A percentile compares a stretch with the other conserved stretches of the same genome.
Evolutionary conservation across 352 stramenopile genomes (phyloP).

Genomic region (Pythium myriotylum): DNA sequence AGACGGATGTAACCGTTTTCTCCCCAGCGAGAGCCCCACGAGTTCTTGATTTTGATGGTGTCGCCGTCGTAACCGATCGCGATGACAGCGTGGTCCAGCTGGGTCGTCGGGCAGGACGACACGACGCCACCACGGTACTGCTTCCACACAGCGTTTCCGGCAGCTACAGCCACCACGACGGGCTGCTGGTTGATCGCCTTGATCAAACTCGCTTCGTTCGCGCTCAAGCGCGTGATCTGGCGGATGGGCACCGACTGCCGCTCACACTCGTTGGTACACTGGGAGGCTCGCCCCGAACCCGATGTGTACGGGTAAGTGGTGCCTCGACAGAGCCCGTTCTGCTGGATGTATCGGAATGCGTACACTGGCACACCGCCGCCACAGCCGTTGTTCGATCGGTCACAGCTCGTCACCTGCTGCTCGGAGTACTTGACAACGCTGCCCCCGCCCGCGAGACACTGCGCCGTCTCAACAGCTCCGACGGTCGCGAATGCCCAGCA

Average conservation of each 20-base stretch:
- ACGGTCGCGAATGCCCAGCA: conserved; percentile 51
- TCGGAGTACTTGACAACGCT: conserved; percentile 27
- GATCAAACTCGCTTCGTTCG: conserved; percentile 77
- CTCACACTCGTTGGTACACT: conserved; percentile 25
- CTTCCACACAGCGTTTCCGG: conserved; percentile 93
- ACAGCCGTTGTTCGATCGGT: conserved; percentile 21
- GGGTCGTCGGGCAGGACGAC: conserved; percentile 60
- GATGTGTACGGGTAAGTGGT: conserved; percentile 53
- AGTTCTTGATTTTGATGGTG: conserved; percentile 95
- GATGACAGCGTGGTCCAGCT: conserved; percentile 97
- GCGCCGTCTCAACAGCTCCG: conserved; percentile 28
- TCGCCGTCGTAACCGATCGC: conserved; percentile 91
- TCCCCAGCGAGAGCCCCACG: conserved; percentile 93
- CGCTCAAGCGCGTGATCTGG: conserved; percentile 38
- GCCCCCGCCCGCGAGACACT: conserved; percentile 28
- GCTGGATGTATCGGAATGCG: conserved; percentile 21
- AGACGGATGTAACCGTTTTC: conserved; percentile 95
- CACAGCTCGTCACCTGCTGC: conserved; percentile 26
- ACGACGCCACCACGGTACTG: conserved; percentile 95
- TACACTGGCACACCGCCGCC: conserved; percentile 15
- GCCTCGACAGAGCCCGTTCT: conserved; percentile 23
- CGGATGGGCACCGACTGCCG: conserved; percentile 29
- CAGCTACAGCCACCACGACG: conserved; percentile 93
- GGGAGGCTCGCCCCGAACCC: conserved; percentile 10
- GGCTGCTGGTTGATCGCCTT: conserved; percentile 90